Evolutionary conservation across 768 basidiomycete species (phyloP).

Genomic region (Collybiopsis luxurians): DNA sequence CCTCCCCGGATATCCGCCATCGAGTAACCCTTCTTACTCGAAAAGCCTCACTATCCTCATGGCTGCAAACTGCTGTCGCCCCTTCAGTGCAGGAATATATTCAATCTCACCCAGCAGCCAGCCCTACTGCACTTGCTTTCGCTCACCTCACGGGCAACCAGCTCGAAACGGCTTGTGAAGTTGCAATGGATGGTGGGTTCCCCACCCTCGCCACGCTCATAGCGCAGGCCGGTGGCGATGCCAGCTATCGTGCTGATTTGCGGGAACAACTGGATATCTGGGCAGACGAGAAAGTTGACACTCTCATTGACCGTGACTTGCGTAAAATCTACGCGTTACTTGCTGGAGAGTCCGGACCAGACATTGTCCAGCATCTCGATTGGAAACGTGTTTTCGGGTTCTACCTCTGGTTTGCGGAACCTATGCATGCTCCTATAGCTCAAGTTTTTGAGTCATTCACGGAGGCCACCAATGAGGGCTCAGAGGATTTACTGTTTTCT

Average conservation of each 20-base stretch:
- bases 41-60: slow-evolving; percentile 76
- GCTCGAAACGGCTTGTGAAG: slow-evolving; percentile 75
- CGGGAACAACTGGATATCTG: slow-evolving; percentile 77
- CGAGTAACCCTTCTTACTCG: slow-evolving; percentile 64
- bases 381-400: slow-evolving; percentile 95
- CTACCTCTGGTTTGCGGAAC: slow-evolving; percentile 83
- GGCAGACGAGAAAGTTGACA: slow-evolving; percentile 73
- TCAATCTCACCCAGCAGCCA: slow-evolving; percentile 40
- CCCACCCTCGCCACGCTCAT: slow-evolving; percentile 87
- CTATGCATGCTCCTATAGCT: slow-evolving; percentile 66
- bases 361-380: slow-evolving; percentile 72
- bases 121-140: slow-evolving; percentile 59
- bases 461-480: slow-evolving; percentile 42
- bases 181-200: slow-evolving; percentile 72
- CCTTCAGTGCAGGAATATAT: slow-evolving; percentile 72
- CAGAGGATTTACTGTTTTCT: slow-evolving; percentile 73
- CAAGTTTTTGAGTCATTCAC: slow-evolving; percentile 66
- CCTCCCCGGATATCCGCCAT: slow-evolving; percentile 60
- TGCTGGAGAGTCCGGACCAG: slow-evolving; percentile 64
- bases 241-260: slow-evolving; percentile 70
- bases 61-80: slow-evolving; percentile 77
- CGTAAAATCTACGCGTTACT: slow-evolving; percentile 83
- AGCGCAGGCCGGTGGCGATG: slow-evolving; percentile 81
- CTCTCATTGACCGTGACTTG: slow-evolving; percentile 62
- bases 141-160: slow-evolving; percentile 85